Evolutionary conservation across 192 early-diverging fungal genomes (phyloP).

Genomic region (Entrophospora sp.): DNA sequence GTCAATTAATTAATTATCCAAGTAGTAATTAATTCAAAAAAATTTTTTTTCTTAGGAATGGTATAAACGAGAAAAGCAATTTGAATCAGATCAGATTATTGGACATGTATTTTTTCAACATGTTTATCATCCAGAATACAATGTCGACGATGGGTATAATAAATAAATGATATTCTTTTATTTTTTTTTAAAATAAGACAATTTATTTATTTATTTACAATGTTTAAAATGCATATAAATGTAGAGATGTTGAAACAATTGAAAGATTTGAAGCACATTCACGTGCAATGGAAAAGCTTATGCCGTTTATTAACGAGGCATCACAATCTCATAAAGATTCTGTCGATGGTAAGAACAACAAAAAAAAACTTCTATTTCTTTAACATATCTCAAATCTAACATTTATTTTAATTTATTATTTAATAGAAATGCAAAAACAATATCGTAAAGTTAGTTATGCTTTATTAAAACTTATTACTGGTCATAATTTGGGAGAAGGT

Average conservation of each 20-base stretch:
- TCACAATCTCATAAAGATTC: conserved; percentile 29
- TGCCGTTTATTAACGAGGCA: conserved; percentile 33
- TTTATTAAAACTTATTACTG: conserved; percentile 29
- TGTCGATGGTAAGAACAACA: conserved; percentile 23
- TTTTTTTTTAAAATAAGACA: no score
- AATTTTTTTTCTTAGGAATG: conserved; percentile 23
- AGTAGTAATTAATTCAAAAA: background rate
- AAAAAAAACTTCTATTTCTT: no score
- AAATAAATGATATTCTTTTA: no score
- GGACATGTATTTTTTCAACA: conserved; percentile 35
- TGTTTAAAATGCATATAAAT: no score
- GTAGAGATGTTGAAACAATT: conserved; percentile 30
- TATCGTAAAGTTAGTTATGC: conserved; percentile 30
- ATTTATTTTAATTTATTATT: background rate
- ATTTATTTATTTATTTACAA: no score
- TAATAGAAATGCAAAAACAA: conserved; percentile 26
- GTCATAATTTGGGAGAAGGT: conserved; percentile 25
- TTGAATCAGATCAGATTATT: conserved; percentile 31
- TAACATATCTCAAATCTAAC: no score
- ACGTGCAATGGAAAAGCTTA: conserved; percentile 27
- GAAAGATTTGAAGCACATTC: conserved; percentile 31
- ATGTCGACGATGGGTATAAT: conserved; percentile 34
- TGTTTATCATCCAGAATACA: conserved; percentile 39
- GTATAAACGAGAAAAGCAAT: conserved; percentile 29
- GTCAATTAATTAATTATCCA: no score